Evolutionary conservation across 2,329 filamentous ascomycete genomes (phyloP), one percentile per base, ranked within the genome.

Genomic region (Bipolaris bicolor): DNA sequence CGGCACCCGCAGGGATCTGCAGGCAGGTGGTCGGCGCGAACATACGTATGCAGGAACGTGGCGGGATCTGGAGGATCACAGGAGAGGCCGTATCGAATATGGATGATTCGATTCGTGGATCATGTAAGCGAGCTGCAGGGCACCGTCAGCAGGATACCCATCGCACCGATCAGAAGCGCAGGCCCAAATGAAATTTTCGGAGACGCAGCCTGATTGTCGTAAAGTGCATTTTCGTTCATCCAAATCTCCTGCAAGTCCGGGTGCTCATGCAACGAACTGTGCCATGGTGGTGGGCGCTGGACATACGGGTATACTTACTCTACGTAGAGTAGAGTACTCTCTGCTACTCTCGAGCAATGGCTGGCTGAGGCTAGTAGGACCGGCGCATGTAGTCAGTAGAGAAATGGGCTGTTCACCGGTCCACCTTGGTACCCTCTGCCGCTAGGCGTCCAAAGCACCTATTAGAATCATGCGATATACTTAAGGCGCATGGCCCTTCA

Each of bases 21-120:
- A 41, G 41, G 40, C 31, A 41, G 15, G 40, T 34, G 10, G 33
- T 40, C 54, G 54, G 49, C 31, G 41, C 43, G 39, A n/a, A 52
- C 15, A 26, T 10, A 49, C 43, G 29, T 39, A 57, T 57, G 55
- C 50, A 57, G 50, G 50, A 53, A 57, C 49, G 31, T 57, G 49
- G 55, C 26, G 44, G 39, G 20, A 43, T 26, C 26, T 34, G 31
- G 33, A 18, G 31, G 29, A 26, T 24, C 15, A 16, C 31, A 40
- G 26, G 49, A 39, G 37, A 57, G 53, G 54, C 44, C 37, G 37
- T 53, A 49, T 39, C 43, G 49, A 44, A 37, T 37, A 31, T 16
- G 33, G 24, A 18, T 22, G 26, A 52, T 54, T 34, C 40, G 36
- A 54, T 44, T 54, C 44, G 49, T 34, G 44, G 44, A 34, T 29